phyloP scores from a whole-genome alignment of 805 yeast genomes.

The Geotrichum ghanense region DNA sequence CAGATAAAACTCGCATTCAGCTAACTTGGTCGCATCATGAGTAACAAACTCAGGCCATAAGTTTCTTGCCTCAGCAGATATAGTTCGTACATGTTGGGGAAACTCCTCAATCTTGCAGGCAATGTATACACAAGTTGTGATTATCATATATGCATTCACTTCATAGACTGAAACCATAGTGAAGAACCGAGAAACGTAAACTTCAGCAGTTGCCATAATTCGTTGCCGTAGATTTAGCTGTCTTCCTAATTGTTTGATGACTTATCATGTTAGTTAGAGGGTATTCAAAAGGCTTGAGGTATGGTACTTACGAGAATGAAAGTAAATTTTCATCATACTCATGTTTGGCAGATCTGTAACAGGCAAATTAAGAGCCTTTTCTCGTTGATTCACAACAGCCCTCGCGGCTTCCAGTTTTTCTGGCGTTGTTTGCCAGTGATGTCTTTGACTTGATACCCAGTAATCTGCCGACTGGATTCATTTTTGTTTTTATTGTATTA shows the following conservation, averaged over 20 bases:
- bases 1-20: conserved; percentile 90
- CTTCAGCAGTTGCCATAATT: conserved; percentile 80
- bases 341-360: conserved; percentile 18
- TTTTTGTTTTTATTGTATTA: no score
- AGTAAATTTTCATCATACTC: conserved; percentile 38
- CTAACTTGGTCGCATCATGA: conserved; percentile 79
- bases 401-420: conserved; percentile 40
- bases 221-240: conserved; percentile 69
- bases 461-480: conserved; percentile 75
- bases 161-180: conserved; percentile 66
- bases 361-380: conserved; percentile 27
- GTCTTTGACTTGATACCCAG: conserved; percentile 77
- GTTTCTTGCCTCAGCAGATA: conserved; percentile 74
- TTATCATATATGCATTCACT: conserved; percentile 66
- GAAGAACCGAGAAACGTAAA: conserved; percentile 69
- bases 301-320: conserved; percentile 40
- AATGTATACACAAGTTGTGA: conserved; percentile 76
- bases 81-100: conserved; percentile 83
- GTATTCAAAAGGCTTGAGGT: not conserved
- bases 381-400: conserved; percentile 16
- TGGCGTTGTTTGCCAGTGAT: conserved; percentile 69
- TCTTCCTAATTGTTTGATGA: conserved; percentile 68
- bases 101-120: conserved; percentile 93
- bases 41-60: conserved; percentile 95
- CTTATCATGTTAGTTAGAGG: conserved; percentile 6